phyloP scores from a whole-genome alignment of 2,329 filamentous ascomycete genomes.

The Huntiella savannae region DNA sequence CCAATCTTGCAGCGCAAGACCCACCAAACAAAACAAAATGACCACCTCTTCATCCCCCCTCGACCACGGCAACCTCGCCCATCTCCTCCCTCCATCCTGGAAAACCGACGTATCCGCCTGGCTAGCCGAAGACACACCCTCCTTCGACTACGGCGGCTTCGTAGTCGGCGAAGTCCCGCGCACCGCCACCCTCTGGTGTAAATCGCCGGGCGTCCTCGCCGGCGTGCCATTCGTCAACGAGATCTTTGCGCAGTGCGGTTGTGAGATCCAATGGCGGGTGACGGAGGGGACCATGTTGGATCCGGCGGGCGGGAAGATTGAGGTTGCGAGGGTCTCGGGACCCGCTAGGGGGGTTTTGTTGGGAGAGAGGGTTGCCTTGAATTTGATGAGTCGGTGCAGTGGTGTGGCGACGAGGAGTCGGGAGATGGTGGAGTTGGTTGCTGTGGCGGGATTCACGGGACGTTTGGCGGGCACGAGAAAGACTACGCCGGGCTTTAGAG shows the following conservation, averaged over 20 bases:
- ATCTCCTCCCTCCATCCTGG: slow-evolving; percentile 72
- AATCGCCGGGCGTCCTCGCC: slow-evolving; percentile 63
- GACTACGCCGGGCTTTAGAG: slow-evolving; percentile 84
- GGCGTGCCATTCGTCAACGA: slow-evolving; percentile 92
- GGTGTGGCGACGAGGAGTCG: slow-evolving; percentile 61
- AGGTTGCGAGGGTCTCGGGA: slow-evolving; percentile 65
- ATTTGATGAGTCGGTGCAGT: slow-evolving; percentile 76
- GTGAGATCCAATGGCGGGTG: slow-evolving; percentile 77
- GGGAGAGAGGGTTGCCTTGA: slow-evolving; percentile 85
- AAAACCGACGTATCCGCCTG: slow-evolving; percentile 63
- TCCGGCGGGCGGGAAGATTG: slow-evolving; percentile 33
- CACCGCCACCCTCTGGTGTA: slow-evolving; percentile 48
- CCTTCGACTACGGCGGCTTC: slow-evolving; percentile 92
- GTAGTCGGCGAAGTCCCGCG: slow-evolving; percentile 60
- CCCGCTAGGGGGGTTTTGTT: slow-evolving; percentile 65
- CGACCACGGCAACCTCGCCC: slow-evolving; percentile 28
- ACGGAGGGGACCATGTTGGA: slow-evolving; percentile 54
- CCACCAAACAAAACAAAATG: no score
- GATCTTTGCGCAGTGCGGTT: slow-evolving; percentile 76
- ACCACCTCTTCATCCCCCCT: slow-evolving; percentile 9
- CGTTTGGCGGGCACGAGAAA: slow-evolving; percentile 88
- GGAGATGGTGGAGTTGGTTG: slow-evolving; percentile 34
- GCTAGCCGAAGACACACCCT: slow-evolving; percentile 91
- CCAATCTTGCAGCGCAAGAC: no score
- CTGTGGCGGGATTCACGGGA: slow-evolving; percentile 55